These are phyloP conservation scores for Mycena galericulata DNA, from an alignment of 768 basidiomycete genomes.

Conservation along the genomic window DNA sequence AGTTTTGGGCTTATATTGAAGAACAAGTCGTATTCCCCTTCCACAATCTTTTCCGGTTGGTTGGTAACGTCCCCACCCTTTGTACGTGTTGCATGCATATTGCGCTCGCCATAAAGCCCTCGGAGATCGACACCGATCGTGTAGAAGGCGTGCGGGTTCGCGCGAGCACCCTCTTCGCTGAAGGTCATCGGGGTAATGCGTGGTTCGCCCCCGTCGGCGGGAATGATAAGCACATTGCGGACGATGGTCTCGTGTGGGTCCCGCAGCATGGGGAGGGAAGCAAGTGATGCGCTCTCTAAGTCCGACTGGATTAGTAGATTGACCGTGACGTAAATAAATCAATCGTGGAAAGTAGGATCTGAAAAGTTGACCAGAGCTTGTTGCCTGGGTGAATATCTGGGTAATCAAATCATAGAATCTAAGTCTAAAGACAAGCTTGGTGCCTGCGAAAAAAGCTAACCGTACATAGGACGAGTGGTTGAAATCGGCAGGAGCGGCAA, in stretches of 20 bases:
- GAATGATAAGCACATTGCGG: constrained; percentile 14
- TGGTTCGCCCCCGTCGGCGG: constrained; percentile 16
- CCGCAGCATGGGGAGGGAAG: background rate
- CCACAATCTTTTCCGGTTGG: background rate
- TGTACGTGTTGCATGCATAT: constrained; percentile 6
- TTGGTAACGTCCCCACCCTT: background rate
- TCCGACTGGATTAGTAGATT: too few relatives aligned
- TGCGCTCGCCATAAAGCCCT: background rate
- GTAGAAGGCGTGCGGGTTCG: constrained; percentile 13
- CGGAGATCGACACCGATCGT: constrained; percentile 15
- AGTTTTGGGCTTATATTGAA: constrained; percentile 20
- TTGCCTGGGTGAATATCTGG: too few relatives aligned
- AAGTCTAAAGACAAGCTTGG: too few relatives aligned
- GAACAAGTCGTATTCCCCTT: constrained; percentile 9
- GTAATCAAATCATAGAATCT: too few relatives aligned
- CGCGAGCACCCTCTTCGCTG: constrained; percentile 5
- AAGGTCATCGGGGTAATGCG: constrained; percentile 12
- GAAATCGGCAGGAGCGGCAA: too few relatives aligned
- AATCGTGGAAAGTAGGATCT: too few relatives aligned
- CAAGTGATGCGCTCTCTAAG: too few relatives aligned
- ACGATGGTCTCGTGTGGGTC: constrained; percentile 17
- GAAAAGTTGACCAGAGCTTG: too few relatives aligned
- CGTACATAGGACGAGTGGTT: too few relatives aligned
- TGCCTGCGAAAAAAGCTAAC: too few relatives aligned
- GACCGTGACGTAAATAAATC: too few relatives aligned